Percentiles rank a stretch among this genome's conserved stretches.
Conservation (phyloP, 176 grass and related monocot species). For the Triticum aestivum region DNA sequence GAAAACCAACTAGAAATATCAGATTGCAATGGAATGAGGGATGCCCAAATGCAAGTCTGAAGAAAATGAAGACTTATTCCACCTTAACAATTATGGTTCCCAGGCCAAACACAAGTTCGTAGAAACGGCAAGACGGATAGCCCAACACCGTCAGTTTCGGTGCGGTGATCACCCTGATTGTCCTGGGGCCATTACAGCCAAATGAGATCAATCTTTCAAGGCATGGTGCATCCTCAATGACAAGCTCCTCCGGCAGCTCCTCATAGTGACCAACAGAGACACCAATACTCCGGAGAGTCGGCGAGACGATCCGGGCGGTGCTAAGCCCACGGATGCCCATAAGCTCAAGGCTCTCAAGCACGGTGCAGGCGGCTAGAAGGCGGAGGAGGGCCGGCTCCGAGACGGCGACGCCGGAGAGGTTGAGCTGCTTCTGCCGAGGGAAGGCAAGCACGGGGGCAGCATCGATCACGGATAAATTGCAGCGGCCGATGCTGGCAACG, state of each 20-base stretch:
- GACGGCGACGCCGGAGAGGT: neutral
- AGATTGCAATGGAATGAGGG: too few species aligned
- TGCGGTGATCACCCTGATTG: neutral
- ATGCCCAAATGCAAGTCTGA: neutral
- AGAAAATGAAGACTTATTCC: neutral
- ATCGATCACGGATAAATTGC: neutral
- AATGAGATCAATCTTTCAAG: neutral
- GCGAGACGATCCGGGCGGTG: too few species aligned
- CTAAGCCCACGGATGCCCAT: neutral
- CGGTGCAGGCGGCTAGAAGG: neutral
- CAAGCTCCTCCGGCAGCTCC: neutral
- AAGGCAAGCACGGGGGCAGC: too few species aligned
- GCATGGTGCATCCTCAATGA: neutral
- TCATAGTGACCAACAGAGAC: neutral
- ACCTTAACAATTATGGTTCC: neutral
- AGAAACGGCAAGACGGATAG: rapidly evolving
- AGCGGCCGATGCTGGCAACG: neutral
- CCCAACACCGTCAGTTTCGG: neutral
- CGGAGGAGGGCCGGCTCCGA: neutral
- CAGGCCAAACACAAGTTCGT: neutral
- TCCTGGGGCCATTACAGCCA: neutral
- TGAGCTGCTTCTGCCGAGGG: neutral
- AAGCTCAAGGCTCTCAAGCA: neutral
- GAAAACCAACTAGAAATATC: too few species aligned
- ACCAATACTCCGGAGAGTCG: neutral